Conservation (phyloP, 352 stramenopile genomes). For the Pythium monospermum region DNA sequence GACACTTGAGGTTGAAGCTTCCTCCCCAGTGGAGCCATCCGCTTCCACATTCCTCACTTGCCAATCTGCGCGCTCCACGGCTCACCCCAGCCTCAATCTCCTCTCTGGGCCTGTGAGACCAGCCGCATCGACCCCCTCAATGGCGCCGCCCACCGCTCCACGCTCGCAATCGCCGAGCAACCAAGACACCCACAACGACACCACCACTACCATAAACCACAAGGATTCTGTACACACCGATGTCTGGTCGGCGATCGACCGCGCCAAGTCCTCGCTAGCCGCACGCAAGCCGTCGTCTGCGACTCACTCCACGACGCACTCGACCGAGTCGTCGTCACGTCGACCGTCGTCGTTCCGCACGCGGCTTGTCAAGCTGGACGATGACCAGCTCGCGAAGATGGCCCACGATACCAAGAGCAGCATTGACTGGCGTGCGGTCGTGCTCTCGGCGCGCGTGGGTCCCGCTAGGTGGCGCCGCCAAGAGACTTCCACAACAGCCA, state of each 20-base stretch:
- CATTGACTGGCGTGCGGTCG: conserved; percentile 8
- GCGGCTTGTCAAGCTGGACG: conserved; percentile 10
- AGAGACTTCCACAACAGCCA: background rate
- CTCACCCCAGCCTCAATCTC: background rate
- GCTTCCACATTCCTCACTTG: too few relatives aligned
- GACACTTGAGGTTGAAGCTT: too few relatives aligned
- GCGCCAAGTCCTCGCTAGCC: too few relatives aligned
- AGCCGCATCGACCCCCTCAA: background rate
- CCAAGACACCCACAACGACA: background rate
- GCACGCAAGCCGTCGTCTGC: too few relatives aligned
- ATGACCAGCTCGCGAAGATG: conserved; percentile 9
- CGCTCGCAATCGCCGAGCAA: background rate
- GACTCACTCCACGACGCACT: too few relatives aligned
- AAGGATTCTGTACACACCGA: too few relatives aligned
- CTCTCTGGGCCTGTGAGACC: too few relatives aligned
- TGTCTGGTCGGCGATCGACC: too few relatives aligned
- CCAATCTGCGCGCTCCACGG: background rate
- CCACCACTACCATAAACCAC: too few relatives aligned
- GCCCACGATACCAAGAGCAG: conserved; percentile 5
- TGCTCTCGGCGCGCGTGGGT: conserved; percentile 6
- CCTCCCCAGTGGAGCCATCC: too few relatives aligned
- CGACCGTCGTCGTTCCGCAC: background rate
- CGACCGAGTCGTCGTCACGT: background rate
- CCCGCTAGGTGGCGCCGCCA: conserved; percentile 7
- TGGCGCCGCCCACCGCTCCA: too few relatives aligned